A percentile compares a stretch with the other conserved stretches of the same genome.
Evolutionary conservation across 2,329 filamentous ascomycete genomes (phyloP).

Genomic region (Drechslerella dactyloides): DNA sequence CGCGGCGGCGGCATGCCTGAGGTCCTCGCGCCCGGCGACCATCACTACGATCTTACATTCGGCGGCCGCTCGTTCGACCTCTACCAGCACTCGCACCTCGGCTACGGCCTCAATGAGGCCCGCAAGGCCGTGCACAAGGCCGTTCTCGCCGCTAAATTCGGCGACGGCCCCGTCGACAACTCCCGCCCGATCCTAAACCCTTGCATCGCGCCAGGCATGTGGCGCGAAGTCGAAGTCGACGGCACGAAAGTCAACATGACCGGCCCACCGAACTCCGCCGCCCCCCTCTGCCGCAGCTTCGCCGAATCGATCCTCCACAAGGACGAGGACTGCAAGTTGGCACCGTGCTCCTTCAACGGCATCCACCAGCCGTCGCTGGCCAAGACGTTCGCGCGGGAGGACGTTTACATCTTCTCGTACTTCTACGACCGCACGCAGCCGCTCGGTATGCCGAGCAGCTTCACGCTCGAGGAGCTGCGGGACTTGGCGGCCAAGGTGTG

Average conservation of each 20-base stretch:
- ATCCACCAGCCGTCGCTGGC: slow-evolving; percentile 89
- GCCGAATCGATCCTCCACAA: slow-evolving; percentile 92
- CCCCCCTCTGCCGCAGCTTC: slow-evolving; percentile 86
- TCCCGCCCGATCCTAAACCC: slow-evolving; percentile 75
- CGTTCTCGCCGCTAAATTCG: slow-evolving; percentile 74
- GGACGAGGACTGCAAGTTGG: slow-evolving; percentile 77
- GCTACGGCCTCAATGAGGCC: slow-evolving; percentile 94
- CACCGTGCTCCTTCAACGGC: slow-evolving; percentile 98
- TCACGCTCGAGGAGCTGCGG: slow-evolving; percentile 87
- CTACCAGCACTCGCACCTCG: slow-evolving; percentile 97
- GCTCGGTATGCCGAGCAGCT: slow-evolving; percentile 97
- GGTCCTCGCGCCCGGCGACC: slow-evolving; percentile 83
- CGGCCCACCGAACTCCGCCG: slow-evolving; percentile 75
- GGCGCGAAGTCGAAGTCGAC: slow-evolving; percentile 73
- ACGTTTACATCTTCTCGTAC: slow-evolving; percentile 96
- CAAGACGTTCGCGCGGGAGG: slow-evolving; percentile 89
- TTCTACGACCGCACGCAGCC: slow-evolving; percentile 95
- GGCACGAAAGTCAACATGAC: slow-evolving; percentile 79
- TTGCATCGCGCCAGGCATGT: slow-evolving; percentile 82
- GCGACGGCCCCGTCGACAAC: slow-evolving; percentile 66
- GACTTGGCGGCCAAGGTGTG: slow-evolving; percentile 86
- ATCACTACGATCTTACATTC: slow-evolving; percentile 92
- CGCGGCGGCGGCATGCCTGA: slow-evolving; percentile 80
- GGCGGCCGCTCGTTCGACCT: slow-evolving; percentile 88
- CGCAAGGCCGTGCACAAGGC: slow-evolving; percentile 81